Evolutionary conservation across 2,329 filamentous ascomycete species (phyloP).

Genomic region (Ophiostoma angusticollis): DNA sequence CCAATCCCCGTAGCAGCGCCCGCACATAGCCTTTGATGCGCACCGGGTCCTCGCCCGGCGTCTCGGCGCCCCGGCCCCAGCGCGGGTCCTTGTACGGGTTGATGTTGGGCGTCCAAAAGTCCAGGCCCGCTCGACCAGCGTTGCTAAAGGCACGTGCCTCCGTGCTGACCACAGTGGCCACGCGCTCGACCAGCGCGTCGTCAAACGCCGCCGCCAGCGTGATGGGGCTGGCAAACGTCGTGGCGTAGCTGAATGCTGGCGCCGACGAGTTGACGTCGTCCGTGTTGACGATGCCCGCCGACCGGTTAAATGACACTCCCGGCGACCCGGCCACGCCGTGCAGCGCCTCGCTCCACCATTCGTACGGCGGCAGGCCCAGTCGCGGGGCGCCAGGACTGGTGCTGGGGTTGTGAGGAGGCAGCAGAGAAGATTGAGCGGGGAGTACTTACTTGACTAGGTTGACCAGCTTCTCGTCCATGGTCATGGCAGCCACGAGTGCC

Average conservation of each 20-base stretch:
- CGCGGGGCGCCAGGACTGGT: slow-evolving; percentile 4
- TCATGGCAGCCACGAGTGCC: slow-evolving; percentile 6
- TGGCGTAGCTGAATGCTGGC: slow-evolving; percentile 18
- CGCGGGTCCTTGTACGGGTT: slow-evolving; percentile 50
- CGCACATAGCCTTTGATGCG: slow-evolving; percentile 15
- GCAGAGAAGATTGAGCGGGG: no score
- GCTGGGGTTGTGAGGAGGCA: no score
- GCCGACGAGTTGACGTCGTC: no score
- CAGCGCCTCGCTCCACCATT: slow-evolving; percentile 14
- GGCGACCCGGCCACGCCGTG: slow-evolving; percentile 13
- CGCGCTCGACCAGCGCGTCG: slow-evolving; percentile 18
- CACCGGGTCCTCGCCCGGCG: slow-evolving; percentile 18
- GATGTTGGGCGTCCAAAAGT: slow-evolving; percentile 55
- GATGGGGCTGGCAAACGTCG: slow-evolving; percentile 22
- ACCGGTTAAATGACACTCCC: no score
- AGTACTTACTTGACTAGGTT: slow-evolving; percentile 7
- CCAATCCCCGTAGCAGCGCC: slow-evolving; percentile 15
- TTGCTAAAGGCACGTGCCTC: slow-evolving; percentile 23
- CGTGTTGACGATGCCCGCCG: no score
- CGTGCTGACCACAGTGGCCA: slow-evolving; percentile 17
- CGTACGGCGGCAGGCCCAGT: slow-evolving; percentile 8
- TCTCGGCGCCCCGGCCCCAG: slow-evolving; percentile 38
- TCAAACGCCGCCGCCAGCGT: slow-evolving; percentile 22
- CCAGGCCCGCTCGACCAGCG: slow-evolving; percentile 23
- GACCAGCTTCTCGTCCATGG: slow-evolving; percentile 2